Evolutionary conservation across 257 asterid genomes (phyloP).

Genomic region (Vinca minor): DNA sequence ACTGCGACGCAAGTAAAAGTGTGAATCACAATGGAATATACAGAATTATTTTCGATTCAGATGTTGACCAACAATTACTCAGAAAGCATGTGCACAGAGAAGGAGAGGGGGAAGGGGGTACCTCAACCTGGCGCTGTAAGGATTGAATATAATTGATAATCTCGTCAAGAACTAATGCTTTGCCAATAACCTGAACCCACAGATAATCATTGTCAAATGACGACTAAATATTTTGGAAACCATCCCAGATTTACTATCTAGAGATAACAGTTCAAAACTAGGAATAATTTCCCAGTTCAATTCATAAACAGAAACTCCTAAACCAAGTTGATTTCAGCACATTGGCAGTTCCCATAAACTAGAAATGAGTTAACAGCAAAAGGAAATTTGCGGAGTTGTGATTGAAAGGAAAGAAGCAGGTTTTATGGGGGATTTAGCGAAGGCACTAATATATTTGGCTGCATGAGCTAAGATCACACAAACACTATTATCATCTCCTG

Average conservation of each 20-base stretch:
- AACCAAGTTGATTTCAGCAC: neutral
- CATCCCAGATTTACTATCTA: neutral
- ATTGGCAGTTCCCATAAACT: neutral
- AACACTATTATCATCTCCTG: neutral
- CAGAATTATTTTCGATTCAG: neutral
- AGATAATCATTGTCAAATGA: neutral
- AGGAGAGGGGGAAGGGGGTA: conserved; percentile 1
- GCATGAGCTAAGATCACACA: neutral
- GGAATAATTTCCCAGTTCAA: neutral
- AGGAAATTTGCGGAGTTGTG: neutral
- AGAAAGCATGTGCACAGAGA: neutral
- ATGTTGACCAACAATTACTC: neutral
- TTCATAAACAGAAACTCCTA: neutral
- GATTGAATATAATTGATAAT: conserved; percentile 81
- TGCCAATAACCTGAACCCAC: conserved; percentile 60
- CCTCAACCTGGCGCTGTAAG: conserved; percentile 71
- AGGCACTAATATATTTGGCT: neutral
- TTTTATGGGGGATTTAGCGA: neutral
- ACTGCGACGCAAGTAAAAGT: conserved; percentile 36
- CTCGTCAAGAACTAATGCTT: conserved; percentile 85
- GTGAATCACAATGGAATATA: neutral
- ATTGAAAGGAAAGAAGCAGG: neutral
- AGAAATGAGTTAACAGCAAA: neutral
- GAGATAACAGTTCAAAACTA: neutral
- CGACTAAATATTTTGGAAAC: neutral